These are phyloP conservation scores for Penicillium psychrosexuale DNA, from an alignment of 2,329 filamentous ascomycete genomes.

Conservation along the genomic window DNA sequence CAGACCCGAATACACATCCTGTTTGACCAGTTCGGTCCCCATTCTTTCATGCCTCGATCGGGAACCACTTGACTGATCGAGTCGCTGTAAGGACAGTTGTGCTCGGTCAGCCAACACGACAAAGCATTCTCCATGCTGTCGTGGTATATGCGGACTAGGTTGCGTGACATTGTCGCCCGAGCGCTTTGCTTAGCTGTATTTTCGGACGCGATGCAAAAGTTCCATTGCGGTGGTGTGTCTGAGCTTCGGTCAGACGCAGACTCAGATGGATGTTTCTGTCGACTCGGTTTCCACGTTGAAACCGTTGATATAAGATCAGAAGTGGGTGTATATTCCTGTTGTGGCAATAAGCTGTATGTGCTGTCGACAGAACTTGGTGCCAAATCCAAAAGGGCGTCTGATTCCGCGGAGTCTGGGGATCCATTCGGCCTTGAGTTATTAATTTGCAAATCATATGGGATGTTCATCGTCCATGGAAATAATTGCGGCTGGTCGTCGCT, in stretches of 20 bases:
- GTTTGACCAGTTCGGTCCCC: constrained; percentile 42
- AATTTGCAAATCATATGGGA: neutral
- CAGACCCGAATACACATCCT: constrained; percentile 46
- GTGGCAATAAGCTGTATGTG: neutral
- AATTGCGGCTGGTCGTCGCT: neutral
- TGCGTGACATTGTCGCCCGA: constrained; percentile 37
- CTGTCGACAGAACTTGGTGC: neutral
- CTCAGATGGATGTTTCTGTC: neutral
- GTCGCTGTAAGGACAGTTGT: constrained; percentile 44
- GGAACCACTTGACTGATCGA: constrained; percentile 15
- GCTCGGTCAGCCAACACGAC: constrained; percentile 46
- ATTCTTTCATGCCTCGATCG: constrained; percentile 25
- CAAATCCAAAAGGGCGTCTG: neutral
- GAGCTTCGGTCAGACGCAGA: neutral
- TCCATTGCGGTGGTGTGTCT: neutral
- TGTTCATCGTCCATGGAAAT: neutral
- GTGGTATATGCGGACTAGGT: constrained; percentile 44
- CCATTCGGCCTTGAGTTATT: neutral
- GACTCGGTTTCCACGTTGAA: neutral
- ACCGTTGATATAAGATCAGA: neutral
- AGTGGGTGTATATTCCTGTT: neutral
- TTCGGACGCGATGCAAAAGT: constrained; percentile 15
- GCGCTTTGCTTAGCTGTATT: constrained; percentile 35
- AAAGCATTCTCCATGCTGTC: constrained; percentile 46
- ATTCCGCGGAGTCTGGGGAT: neutral